A percentile compares a stretch with the other conserved stretches of the same genome.
Conservation (phyloP, 331 rosid genomes). For the Telfairia occidentalis region DNA sequence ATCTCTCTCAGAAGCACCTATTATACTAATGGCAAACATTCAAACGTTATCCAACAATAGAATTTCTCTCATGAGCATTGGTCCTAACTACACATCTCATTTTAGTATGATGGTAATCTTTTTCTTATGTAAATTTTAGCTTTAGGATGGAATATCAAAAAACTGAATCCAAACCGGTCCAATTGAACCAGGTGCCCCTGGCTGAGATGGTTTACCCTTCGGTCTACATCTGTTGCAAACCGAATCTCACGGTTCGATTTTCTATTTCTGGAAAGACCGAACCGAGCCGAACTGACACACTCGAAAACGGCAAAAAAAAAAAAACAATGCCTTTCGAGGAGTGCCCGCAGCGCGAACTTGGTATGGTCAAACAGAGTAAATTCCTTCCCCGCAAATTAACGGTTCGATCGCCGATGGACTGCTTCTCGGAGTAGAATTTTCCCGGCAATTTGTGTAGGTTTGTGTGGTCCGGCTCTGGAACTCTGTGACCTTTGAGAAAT, state of each 20-base stretch:
- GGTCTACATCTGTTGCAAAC: not conserved
- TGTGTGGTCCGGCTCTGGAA: not conserved
- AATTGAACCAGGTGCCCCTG: no score
- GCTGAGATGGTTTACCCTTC: no score
- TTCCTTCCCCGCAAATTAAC: not conserved
- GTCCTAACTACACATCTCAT: not conserved
- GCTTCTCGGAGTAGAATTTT: not conserved
- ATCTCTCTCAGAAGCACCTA: no score
- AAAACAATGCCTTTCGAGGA: not conserved
- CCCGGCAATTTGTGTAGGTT: not conserved
- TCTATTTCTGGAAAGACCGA: no score
- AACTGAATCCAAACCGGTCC: not conserved
- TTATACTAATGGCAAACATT: no score
- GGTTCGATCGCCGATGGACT: not conserved
- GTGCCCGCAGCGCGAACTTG: not conserved
- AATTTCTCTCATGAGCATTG: not conserved
- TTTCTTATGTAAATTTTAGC: not conserved
- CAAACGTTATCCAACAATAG: no score
- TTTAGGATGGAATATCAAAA: not conserved
- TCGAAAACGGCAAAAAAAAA: not conserved
- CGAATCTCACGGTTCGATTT: not conserved
- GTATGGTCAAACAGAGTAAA: not conserved
- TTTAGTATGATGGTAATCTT: not conserved
- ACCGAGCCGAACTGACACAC: no score
- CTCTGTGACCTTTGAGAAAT: constrained; percentile 23